Base-by-base conservation (phyloP, 1,139 yeast genomes). In the Pichia sp. region DNA sequence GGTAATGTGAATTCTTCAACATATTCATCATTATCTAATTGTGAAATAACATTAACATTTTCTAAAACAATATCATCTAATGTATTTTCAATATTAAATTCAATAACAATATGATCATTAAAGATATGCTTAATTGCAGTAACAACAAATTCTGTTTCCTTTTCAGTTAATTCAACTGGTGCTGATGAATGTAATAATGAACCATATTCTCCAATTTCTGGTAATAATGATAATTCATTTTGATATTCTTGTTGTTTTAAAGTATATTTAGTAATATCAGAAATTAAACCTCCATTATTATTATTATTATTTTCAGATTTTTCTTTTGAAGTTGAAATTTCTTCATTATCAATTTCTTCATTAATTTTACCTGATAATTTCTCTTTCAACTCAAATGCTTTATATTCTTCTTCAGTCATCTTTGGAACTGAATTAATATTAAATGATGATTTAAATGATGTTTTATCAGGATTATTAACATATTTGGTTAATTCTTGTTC, bases 141-240 rank as follows among this genome's bases (percentile, higher is more conserved):
- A 47, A 94, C 96, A 46, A 88, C 92, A 65, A 89, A 89, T 68
- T 92, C 99, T 56, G 95, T 89, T 65, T 90, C 98, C 54, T 79
- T 77, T 65, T 92, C 98, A 34, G 98, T 90, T 61, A 92, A 78
- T 58, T 84, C 80, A 49, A 80, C 72, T 47, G 79, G 76, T 44
- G 71, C 66, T 2, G 95, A 83, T 8, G 92, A 79, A 68, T 86
- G 88, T 57, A 89, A 72, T 56, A 90, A 73, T 46, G 76, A 68
- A 53, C 98, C 98, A 62, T 81, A 89, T 1, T 69, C 69, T 30
- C 76, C 72, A 62, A 87, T 76, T 65, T 87, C 92, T 34, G 86
- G 84, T 55, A 87, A 78, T 25, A 79, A 73, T 8, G 79, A 66
- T 58, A 87, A 72, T 61, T 80, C 87, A 51, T 79, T 79, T 27